Conservation (phyloP, 2,329 filamentous ascomycete genomes). For the Trichoderma citrinoviride region DNA sequence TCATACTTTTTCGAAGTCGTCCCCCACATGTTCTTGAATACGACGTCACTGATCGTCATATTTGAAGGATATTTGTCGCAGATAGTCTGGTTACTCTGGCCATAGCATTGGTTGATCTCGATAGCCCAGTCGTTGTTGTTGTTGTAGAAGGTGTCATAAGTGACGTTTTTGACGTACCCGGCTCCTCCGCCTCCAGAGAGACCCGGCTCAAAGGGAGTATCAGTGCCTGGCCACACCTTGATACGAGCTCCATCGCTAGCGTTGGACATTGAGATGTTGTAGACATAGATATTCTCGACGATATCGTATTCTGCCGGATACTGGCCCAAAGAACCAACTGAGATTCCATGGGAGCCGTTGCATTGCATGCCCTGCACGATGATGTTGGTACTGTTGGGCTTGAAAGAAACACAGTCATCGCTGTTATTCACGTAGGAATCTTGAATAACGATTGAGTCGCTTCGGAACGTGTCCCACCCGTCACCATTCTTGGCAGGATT, state of each 20-base stretch:
- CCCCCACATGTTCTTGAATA: constrained; percentile 11
- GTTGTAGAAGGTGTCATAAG: constrained; percentile 3
- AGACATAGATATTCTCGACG: constrained; percentile 1
- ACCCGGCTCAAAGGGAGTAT: constrained; percentile 4
- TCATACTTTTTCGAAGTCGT: background rate
- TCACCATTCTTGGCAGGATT: constrained; percentile 7
- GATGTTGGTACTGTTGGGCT: constrained; percentile 11
- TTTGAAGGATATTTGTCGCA: constrained; percentile 7
- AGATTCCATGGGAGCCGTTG: constrained; percentile 8
- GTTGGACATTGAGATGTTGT: constrained; percentile 7
- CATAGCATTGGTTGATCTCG: constrained; percentile 12
- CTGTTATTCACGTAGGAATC: constrained; percentile 1
- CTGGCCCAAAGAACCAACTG: background rate
- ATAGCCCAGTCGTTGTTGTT: constrained; percentile 12
- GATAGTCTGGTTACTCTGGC: constrained; percentile 7
- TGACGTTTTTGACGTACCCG: constrained; percentile 4
- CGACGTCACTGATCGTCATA: constrained; percentile 2
- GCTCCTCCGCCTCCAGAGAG: constrained; percentile 7
- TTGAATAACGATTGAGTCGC: background rate
- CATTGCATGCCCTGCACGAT: constrained; percentile 3
- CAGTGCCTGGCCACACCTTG: constrained; percentile 2
- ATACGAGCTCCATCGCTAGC: constrained; percentile 3
- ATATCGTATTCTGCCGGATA: constrained; percentile 6
- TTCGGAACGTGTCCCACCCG: constrained; percentile 8
- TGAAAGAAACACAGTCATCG: constrained; percentile 7